These are phyloP conservation scores for Cladophialophora yegresii DNA, from an alignment of 2,329 filamentous ascomycete genomes.

Conservation along the genomic window DNA sequence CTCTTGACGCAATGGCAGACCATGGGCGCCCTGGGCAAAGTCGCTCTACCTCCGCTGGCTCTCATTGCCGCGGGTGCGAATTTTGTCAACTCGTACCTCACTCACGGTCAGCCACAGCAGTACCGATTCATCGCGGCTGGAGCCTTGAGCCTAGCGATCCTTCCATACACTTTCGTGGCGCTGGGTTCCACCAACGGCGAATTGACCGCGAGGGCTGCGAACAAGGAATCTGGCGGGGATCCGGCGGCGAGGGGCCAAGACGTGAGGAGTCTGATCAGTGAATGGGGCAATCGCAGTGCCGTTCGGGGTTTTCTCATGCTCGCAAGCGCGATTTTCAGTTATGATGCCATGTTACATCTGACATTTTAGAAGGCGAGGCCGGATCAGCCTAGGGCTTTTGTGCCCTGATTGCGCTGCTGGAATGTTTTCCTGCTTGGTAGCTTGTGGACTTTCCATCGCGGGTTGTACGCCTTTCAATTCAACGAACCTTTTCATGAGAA, in stretches of 20 bases:
- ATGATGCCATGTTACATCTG: slow-evolving; percentile 17
- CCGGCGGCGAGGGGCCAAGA: neutral
- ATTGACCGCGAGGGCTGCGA: slow-evolving; percentile 5
- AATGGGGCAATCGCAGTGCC: slow-evolving; percentile 9
- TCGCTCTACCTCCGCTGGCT: slow-evolving; percentile 8
- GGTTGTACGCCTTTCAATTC: neutral
- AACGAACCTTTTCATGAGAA: neutral
- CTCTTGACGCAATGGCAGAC: slow-evolving; percentile 18
- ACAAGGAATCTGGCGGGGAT: neutral
- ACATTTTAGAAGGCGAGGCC: neutral
- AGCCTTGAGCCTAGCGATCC: slow-evolving; percentile 12
- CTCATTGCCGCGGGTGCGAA: slow-evolving; percentile 15
- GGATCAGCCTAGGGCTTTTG: neutral
- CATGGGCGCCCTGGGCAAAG: slow-evolving; percentile 13
- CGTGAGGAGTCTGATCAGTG: slow-evolving; percentile 2
- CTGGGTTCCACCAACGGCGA: slow-evolving; percentile 9
- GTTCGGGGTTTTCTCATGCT: slow-evolving; percentile 11
- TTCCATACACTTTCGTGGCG: slow-evolving; percentile 14
- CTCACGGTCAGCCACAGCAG: slow-evolving; percentile 20
- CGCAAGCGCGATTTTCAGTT: slow-evolving; percentile 12
- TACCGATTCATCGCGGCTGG: slow-evolving; percentile 16
- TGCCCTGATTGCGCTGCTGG: neutral
- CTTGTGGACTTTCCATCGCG: neutral
- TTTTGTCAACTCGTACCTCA: slow-evolving; percentile 19
- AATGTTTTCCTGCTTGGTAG: neutral